These are phyloP conservation scores for Aspergillus melleus DNA, from an alignment of 2,329 filamentous ascomycete species.

Conservation along the genomic window DNA sequence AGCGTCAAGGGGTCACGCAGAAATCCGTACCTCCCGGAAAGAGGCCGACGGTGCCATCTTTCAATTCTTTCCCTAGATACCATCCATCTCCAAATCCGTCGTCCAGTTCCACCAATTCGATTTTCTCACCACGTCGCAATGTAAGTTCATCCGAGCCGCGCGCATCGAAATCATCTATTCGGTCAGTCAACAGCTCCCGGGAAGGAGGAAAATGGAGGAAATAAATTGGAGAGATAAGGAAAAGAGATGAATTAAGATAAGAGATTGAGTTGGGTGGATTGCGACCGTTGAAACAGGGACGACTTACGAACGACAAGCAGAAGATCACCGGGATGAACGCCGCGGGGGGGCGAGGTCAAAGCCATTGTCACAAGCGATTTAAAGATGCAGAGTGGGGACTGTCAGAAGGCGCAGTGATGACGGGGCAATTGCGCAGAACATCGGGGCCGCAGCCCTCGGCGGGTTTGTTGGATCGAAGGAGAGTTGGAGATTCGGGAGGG, in stretches of 20 bases:
- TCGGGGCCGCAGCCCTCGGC: constrained; percentile 28
- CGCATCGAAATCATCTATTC: constrained; percentile 83
- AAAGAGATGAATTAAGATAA: too few relatives aligned
- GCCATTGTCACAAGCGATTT: constrained; percentile 30
- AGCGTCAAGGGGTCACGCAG: neutral
- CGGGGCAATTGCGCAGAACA: constrained; percentile 30
- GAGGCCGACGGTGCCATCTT: constrained; percentile 44
- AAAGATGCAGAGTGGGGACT: constrained; percentile 12
- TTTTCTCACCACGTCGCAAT: constrained; percentile 71
- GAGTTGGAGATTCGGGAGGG: neutral
- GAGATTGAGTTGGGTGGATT: neutral
- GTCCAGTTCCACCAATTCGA: constrained; percentile 64
- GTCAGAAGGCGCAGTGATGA: constrained; percentile 12
- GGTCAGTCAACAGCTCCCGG: constrained; percentile 1
- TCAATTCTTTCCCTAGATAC: constrained; percentile 57
- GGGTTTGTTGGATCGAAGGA: neutral
- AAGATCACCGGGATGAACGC: constrained; percentile 43
- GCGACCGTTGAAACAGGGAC: constrained; percentile 10
- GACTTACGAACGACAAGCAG: constrained; percentile 50
- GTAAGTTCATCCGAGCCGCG: constrained; percentile 92
- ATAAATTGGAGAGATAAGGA: too few relatives aligned
- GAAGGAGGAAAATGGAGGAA: constrained; percentile 8
- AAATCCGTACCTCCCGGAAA: constrained; percentile 47
- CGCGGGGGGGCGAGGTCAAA: constrained; percentile 34
- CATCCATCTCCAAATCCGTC: constrained; percentile 68